Evolutionary conservation across 768 basidiomycete genomes (phyloP).

Genomic region (Cubamyces sp.): DNA sequence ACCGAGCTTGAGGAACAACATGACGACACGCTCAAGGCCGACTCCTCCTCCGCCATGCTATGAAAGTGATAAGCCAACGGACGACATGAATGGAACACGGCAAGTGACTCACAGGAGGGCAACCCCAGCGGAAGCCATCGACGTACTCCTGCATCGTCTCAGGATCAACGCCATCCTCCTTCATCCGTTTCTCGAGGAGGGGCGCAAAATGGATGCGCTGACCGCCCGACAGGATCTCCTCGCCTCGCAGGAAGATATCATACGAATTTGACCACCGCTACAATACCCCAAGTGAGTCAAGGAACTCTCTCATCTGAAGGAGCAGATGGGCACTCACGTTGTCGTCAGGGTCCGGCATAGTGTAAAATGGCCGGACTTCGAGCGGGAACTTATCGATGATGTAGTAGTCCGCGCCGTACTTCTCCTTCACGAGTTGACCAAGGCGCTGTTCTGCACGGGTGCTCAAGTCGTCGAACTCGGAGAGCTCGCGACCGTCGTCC

Average conservation of each 20-base stretch:
- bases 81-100: not conserved
- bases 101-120: constrained; percentile 57
- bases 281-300: too few species aligned
- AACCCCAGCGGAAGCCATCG: constrained; percentile 93
- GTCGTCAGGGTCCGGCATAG: constrained; percentile 95
- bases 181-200: constrained; percentile 85
- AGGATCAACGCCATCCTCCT: constrained; percentile 82
- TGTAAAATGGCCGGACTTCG: constrained; percentile 95
- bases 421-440: constrained; percentile 88
- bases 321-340: constrained; percentile 53
- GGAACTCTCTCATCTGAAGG: too few species aligned
- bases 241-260: constrained; percentile 99
- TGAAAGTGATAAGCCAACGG: not conserved
- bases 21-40: constrained; percentile 91
- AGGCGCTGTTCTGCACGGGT: constrained; percentile 94
- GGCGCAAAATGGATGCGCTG: constrained; percentile 93
- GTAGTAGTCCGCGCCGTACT: constrained; percentile 97
- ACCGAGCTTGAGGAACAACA: constrained; percentile 96
- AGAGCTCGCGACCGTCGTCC: constrained; percentile 37
- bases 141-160: constrained; percentile 90
- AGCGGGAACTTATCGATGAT: constrained; percentile 97
- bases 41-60: constrained; percentile 94
- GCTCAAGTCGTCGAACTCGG: constrained; percentile 64
- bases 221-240: constrained; percentile 97
- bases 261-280: constrained; percentile 95